Percentiles rank a stretch among this genome's conserved stretches.
phyloP scores from a whole-genome alignment of 163 green algal species.

The Trebouxiophyceae sp. region DNA sequence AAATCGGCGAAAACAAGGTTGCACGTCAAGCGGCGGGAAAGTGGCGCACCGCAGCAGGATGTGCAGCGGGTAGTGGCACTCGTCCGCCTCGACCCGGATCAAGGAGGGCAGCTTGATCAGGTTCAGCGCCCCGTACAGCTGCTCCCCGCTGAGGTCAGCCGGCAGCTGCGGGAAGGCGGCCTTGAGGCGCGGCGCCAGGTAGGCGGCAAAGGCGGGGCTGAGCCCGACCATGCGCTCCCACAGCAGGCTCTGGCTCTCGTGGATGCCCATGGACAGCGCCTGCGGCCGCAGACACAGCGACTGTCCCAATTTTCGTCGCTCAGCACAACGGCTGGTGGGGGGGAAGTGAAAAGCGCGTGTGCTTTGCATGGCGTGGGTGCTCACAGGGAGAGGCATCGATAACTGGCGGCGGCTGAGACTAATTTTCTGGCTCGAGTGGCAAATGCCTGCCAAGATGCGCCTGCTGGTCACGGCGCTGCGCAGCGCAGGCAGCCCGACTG shows the following conservation, averaged over 20 bases:
- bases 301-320: neutral
- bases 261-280: conserved; percentile 78
- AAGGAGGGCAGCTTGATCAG: conserved; percentile 45
- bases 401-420: too few species aligned
- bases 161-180: conserved; percentile 37
- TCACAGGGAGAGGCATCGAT: too few species aligned
- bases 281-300: neutral
- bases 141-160: neutral
- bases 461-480: too few species aligned
- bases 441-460: too few species aligned
- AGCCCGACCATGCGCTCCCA: conserved; percentile 88
- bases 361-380: too few species aligned
- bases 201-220: conserved; percentile 44
- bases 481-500: too few species aligned
- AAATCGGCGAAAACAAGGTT: too few species aligned
- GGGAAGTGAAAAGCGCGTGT: too few species aligned
- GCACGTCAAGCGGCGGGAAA: too few species aligned
- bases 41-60: conserved; percentile 73
- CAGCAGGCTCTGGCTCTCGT: conserved; percentile 82
- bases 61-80: conserved; percentile 86
- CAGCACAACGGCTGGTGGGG: too few species aligned
- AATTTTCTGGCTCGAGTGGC: too few species aligned
- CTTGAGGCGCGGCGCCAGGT: conserved; percentile 42
- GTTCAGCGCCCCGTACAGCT: conserved; percentile 70
- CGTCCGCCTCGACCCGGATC: conserved; percentile 66